Conservation (phyloP, 352 stramenopile genomes). For the Phytophthora multivora region DNA sequence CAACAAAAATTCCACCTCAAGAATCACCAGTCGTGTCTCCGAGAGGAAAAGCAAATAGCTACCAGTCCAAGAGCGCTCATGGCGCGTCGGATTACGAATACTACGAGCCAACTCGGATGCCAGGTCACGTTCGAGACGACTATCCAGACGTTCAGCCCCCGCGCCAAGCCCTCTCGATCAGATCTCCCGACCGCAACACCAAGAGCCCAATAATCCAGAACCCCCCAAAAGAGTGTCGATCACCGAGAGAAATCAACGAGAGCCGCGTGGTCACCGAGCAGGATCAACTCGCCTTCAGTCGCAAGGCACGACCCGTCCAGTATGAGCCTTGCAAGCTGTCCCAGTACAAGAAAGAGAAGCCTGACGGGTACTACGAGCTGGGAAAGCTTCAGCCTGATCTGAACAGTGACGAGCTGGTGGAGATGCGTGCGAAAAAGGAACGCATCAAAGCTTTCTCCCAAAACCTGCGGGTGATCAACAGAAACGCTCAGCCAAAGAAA, state of each 20-base stretch:
- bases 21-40: slow-evolving; percentile 16
- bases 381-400: slow-evolving; percentile 90
- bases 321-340: slow-evolving; percentile 87
- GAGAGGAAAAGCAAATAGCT: slow-evolving; percentile 16
- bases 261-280: slow-evolving; percentile 56
- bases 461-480: slow-evolving; percentile 82
- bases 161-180: slow-evolving; percentile 6
- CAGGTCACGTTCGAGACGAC: slow-evolving; percentile 41
- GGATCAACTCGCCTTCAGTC: slow-evolving; percentile 81
- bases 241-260: slow-evolving; percentile 65
- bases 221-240: slow-evolving; percentile 39
- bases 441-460: slow-evolving; percentile 86
- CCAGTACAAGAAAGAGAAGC: slow-evolving; percentile 90
- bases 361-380: slow-evolving; percentile 84
- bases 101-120: slow-evolving; percentile 27
- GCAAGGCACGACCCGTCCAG: slow-evolving; percentile 69
- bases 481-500: slow-evolving; percentile 46
- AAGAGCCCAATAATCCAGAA: slow-evolving; percentile 7
- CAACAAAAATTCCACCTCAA: not conserved
- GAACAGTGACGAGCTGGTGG: slow-evolving; percentile 77
- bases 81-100: slow-evolving; percentile 14
- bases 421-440: slow-evolving; percentile 80
- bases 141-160: slow-evolving; percentile 26
- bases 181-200: slow-evolving; percentile 7
- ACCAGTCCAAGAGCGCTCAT: slow-evolving; percentile 21